Conservation (phyloP, 2,329 filamentous ascomycete species). For the Purpureocillium lavendulum region DNA sequence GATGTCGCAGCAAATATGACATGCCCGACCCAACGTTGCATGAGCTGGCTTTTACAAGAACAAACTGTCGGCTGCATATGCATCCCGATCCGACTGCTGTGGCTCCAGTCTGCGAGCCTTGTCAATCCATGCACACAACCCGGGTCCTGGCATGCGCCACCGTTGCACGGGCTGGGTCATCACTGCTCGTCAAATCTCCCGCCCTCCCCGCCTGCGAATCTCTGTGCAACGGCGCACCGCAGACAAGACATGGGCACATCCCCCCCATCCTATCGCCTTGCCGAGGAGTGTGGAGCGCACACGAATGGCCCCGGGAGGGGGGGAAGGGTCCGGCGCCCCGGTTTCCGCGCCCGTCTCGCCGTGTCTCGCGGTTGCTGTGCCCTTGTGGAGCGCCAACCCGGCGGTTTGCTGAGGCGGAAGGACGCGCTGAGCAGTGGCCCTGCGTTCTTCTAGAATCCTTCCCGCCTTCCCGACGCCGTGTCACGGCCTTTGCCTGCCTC, state of each 20-base stretch:
- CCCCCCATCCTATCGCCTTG: background rate
- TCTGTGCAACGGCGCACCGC: slow-evolving; percentile 1
- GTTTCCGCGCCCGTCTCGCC: background rate
- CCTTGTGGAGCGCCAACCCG: background rate
- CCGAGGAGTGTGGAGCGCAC: too few relatives aligned
- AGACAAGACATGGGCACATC: background rate
- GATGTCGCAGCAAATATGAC: too few relatives aligned
- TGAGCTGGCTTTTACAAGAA: too few relatives aligned
- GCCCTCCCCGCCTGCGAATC: background rate
- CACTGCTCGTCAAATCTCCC: background rate
- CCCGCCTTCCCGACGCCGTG: background rate
- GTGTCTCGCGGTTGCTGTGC: background rate
- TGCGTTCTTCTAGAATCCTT: slow-evolving; percentile 1
- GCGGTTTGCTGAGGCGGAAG: background rate
- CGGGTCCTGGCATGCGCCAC: slow-evolving; percentile 4
- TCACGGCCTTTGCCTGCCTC: background rate
- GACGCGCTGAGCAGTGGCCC: background rate
- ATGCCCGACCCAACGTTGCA: too few relatives aligned
- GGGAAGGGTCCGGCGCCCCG: background rate
- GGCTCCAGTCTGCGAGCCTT: too few relatives aligned
- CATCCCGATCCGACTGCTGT: too few relatives aligned
- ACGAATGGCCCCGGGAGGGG: too few relatives aligned
- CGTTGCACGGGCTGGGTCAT: background rate
- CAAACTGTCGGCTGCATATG: too few relatives aligned
- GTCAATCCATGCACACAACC: background rate